These are phyloP conservation scores for Sporisorium sorghi DNA, from an alignment of 1,284 basidiomycete species.

Conservation along the genomic window DNA sequence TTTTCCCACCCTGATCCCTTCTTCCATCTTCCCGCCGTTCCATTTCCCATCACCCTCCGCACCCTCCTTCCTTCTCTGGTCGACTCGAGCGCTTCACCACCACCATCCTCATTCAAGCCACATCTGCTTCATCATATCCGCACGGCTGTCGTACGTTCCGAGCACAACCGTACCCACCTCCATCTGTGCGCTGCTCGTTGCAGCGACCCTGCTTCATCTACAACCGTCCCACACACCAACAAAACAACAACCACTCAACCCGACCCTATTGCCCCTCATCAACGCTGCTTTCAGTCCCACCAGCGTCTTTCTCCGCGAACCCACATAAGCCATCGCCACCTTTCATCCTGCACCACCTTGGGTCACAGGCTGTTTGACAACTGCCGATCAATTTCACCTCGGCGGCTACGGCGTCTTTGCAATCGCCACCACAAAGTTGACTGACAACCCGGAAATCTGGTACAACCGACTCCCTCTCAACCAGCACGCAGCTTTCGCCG, in stretches of 20 bases:
- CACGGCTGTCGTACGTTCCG: neutral
- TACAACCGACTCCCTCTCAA: neutral
- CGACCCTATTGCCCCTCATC: neutral
- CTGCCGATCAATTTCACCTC: neutral
- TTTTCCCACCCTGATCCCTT: neutral
- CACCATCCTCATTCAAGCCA: neutral
- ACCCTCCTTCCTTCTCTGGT: too few relatives aligned
- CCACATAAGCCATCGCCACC: neutral
- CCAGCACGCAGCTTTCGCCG: neutral
- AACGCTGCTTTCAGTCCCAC: conserved; percentile 3
- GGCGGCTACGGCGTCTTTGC: neutral
- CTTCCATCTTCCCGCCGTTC: neutral
- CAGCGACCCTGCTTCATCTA: conserved; percentile 9
- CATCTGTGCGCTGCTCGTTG: neutral
- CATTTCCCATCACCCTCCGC: too few relatives aligned
- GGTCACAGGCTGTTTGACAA: neutral
- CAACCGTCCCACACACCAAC: too few relatives aligned
- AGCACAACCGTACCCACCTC: neutral
- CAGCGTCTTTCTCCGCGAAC: conserved; percentile 3
- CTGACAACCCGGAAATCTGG: neutral
- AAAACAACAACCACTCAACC: too few relatives aligned
- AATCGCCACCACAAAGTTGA: neutral
- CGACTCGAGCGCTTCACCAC: too few relatives aligned
- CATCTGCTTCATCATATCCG: neutral
- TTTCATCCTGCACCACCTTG: neutral